phyloP scores from a whole-genome alignment of 768 basidiomycete species.

The Suillus hirtellus region DNA sequence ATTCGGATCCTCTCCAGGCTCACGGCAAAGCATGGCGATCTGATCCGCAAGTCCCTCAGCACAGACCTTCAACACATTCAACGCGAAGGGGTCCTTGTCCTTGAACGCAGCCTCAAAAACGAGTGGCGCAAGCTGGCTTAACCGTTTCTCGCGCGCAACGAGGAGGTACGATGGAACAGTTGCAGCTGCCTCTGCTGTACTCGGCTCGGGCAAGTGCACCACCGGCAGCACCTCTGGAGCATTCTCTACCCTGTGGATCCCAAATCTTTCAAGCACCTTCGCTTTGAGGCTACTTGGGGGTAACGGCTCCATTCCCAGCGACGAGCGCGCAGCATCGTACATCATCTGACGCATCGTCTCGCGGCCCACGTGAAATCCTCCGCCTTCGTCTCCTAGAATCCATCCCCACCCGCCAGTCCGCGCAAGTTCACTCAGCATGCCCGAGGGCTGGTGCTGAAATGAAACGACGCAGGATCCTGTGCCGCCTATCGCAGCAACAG shows the following conservation, averaged over 20 bases:
- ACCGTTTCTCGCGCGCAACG: slow-evolving; percentile 64
- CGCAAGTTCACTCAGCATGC: slow-evolving; percentile 58
- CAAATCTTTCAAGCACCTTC: slow-evolving; percentile 55
- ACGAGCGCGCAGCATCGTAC: slow-evolving; percentile 51
- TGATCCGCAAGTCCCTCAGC: slow-evolving; percentile 58
- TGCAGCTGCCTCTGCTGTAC: slow-evolving; percentile 17
- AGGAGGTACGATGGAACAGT: slow-evolving; percentile 28
- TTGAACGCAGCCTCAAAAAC: slow-evolving; percentile 81
- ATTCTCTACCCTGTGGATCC: slow-evolving; percentile 44
- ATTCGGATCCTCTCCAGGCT: slow-evolving; percentile 39
- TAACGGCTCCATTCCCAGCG: slow-evolving; percentile 30
- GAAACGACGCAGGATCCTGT: slow-evolving; percentile 79
- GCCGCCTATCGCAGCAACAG: slow-evolving; percentile 75
- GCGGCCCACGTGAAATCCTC: slow-evolving; percentile 78
- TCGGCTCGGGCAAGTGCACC: slow-evolving; percentile 64
- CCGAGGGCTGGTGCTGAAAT: slow-evolving; percentile 47
- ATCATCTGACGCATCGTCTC: slow-evolving; percentile 73
- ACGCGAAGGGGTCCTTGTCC: slow-evolving; percentile 63
- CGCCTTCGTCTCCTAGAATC: slow-evolving; percentile 84
- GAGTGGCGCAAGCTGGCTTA: slow-evolving; percentile 71
- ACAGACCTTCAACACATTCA: slow-evolving; percentile 53
- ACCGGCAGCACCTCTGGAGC: slow-evolving; percentile 61
- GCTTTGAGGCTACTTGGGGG: slow-evolving; percentile 39
- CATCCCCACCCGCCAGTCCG: slow-evolving; percentile 83
- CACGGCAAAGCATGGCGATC: slow-evolving; percentile 46